Evolutionary conservation across 805 yeast genomes (phyloP), one percentile per base, ranked within the genome.

Genomic region (Metschnikowia aberdeeniae): DNA sequence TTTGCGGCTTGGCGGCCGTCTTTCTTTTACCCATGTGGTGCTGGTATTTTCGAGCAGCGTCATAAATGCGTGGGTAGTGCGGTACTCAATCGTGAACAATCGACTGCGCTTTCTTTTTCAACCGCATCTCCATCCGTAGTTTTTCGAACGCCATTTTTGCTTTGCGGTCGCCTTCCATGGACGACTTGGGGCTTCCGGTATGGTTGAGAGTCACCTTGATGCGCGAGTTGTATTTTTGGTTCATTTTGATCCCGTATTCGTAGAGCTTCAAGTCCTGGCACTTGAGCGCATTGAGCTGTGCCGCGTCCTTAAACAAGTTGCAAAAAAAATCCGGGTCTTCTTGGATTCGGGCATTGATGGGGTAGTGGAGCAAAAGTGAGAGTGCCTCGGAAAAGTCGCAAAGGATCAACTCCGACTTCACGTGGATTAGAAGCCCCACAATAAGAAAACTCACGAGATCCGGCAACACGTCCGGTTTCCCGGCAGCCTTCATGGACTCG

Each of bases 1-100:
- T 86, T 26, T 72, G 81, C 55, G 96, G 97, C 54, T 84, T 86
- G 62, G 89, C 82, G 17, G 57, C 53, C 30, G 92, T 81, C 71
- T 86, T 89, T 74, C 95, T 76, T 65, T 82, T 88, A 53, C 90
- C 93, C 93, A 71, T 71, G 26, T 39, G 13, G 45, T 43, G 38
- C 17, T 14, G 32, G 22, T 26, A 22, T 22, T 22, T 22, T 22
- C 8, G 26, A 22, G 26, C 26, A 22, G 26, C 26, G 26, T 22
- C 26, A 4, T 22, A 22, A 22, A 22, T 22, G 26, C 26, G 26
- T 3, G 26, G 26, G 26, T 22, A 22, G 26, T 22, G 26, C 26
- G 8, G 26, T 22, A 22, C 26, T 22, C 26, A 22, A 22, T 22
- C 26, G 26, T 3, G 26, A 24, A 37, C 10, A n/a, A 37, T n/a